phyloP scores from a whole-genome alignment of 2,329 filamentous ascomycete genomes.

The Neonectria magnoliae region DNA sequence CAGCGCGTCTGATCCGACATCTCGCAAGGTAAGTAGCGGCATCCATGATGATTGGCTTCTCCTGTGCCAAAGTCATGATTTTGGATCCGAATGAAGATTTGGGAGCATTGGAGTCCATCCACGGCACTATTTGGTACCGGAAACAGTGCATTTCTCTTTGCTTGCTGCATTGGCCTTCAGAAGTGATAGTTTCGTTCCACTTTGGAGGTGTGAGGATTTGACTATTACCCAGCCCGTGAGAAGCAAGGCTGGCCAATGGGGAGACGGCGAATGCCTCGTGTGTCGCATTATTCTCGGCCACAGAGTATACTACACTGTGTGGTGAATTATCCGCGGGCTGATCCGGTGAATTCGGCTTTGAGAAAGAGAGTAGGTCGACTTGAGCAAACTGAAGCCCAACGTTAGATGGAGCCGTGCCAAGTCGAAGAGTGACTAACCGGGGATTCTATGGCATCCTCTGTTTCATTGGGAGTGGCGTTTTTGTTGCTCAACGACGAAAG shows the following conservation, averaged over 20 bases:
- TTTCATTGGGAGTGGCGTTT: not conserved
- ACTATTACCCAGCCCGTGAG: not conserved
- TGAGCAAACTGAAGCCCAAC: not conserved
- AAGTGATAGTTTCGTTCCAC: not conserved
- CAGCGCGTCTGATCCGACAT: not conserved
- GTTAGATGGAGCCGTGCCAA: not conserved
- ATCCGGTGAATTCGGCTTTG: not conserved
- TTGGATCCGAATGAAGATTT: not conserved
- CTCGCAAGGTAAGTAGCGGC: not conserved
- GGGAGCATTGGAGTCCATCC: not conserved
- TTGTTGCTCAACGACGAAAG: not conserved
- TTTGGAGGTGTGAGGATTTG: not conserved
- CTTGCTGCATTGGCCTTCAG: not conserved
- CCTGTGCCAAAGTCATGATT: not conserved
- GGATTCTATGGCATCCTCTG: not conserved
- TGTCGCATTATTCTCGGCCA: not conserved
- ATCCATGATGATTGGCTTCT: not conserved
- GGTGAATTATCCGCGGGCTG: not conserved
- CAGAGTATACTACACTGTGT: not conserved
- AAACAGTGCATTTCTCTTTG: not conserved
- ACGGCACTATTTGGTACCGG: not conserved
- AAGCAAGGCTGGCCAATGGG: not conserved
- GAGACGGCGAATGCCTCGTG: not conserved
- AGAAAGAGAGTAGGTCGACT: not conserved
- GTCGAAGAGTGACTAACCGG: not conserved